Evolutionary conservation across 2,329 filamentous ascomycete species (phyloP).

Genomic region (Xylariaceae sp.): DNA sequence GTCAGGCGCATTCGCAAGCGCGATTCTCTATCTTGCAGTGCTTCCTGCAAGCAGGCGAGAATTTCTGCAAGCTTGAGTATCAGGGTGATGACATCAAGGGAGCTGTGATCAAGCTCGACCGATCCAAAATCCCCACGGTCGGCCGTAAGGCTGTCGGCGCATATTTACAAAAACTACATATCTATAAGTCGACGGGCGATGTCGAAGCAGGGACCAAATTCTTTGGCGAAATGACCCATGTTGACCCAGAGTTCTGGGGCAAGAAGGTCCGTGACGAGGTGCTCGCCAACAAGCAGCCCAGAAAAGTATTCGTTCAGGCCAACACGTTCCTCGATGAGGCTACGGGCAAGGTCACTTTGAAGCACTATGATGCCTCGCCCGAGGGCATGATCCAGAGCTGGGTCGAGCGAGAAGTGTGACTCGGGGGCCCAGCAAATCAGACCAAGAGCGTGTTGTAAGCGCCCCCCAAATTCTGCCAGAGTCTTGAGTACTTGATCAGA

Average conservation of each 20-base stretch:
- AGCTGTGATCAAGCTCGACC: conserved; percentile 76
- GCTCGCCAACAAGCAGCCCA: conserved; percentile 72
- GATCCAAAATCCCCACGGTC: conserved; percentile 77
- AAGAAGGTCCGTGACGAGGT: conserved; percentile 73
- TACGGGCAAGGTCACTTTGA: conserved; percentile 68
- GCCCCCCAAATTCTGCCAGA: neutral
- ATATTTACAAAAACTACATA: conserved; percentile 85
- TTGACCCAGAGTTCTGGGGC: conserved; percentile 79
- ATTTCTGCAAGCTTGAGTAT: conserved; percentile 81
- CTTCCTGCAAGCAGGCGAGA: conserved; percentile 79
- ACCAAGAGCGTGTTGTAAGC: conserved; percentile 5
- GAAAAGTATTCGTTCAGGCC: conserved; percentile 90
- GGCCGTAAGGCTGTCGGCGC: conserved; percentile 78
- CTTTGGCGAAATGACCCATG: conserved; percentile 79
- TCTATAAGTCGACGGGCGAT: conserved; percentile 90
- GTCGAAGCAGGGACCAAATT: conserved; percentile 71
- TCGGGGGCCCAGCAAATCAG: neutral
- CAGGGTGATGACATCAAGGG: conserved; percentile 71
- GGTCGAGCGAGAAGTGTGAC: conserved; percentile 55
- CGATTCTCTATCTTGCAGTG: conserved; percentile 81
- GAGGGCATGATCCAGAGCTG: conserved; percentile 83
- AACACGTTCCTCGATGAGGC: conserved; percentile 73
- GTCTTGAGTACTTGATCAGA: neutral
- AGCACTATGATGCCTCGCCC: conserved; percentile 79
- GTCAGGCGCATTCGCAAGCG: conserved; percentile 86